Conservation (phyloP, 768 basidiomycete species). For the Asterophora lycoperdoides region DNA sequence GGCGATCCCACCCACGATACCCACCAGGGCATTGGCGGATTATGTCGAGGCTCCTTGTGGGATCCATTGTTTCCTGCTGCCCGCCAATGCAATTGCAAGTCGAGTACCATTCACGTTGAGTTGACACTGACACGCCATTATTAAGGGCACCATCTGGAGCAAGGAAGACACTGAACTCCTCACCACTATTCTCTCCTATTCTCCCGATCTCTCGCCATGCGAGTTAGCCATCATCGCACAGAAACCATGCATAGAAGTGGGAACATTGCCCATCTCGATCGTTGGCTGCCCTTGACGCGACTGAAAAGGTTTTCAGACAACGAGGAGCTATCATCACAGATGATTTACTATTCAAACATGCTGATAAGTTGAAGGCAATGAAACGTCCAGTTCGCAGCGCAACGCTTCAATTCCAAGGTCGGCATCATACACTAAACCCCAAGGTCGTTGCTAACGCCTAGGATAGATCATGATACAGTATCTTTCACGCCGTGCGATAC, state of each 20-base stretch:
- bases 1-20: conserved; percentile 19
- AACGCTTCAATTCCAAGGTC: conserved; percentile 13
- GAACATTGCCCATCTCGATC: background rate
- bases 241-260: conserved; percentile 60
- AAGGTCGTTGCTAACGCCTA: background rate
- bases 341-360: conserved; percentile 1
- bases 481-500: conserved; percentile 25
- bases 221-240: conserved; percentile 50
- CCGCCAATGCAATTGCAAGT: conserved; percentile 18
- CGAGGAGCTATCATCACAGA: conserved; percentile 21
- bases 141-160: conserved; percentile 33
- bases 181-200: conserved; percentile 34
- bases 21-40: conserved; percentile 16
- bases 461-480: conserved; percentile 14
- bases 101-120: background rate
- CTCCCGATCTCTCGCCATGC: conserved; percentile 47
- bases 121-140: background rate
- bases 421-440: background rate
- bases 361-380: background rate
- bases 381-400: conserved; percentile 6
- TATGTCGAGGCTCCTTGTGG: conserved; percentile 25
- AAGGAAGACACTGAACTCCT: conserved; percentile 36
- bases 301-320: conserved; percentile 23
- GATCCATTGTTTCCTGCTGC: conserved; percentile 27
- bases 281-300: background rate